Conservation (phyloP, 2,329 filamentous ascomycete species). For the Cadophora malorum region DNA sequence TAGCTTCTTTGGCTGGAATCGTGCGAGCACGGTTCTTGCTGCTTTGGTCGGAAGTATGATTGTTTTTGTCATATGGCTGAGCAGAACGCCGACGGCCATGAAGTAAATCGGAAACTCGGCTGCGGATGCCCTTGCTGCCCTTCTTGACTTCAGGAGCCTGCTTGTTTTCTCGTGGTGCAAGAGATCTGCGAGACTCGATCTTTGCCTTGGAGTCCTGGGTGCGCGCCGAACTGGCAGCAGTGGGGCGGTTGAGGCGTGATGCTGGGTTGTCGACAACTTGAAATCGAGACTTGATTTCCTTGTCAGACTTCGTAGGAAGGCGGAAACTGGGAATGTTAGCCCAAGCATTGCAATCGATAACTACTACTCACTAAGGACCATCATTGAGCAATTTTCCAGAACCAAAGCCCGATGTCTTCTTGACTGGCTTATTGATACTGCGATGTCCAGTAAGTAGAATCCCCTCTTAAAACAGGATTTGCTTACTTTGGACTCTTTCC, state of each 20-base stretch:
- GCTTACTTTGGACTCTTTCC: slow-evolving; percentile 14
- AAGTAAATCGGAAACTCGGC: slow-evolving; percentile 16
- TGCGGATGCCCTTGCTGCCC: slow-evolving; percentile 17
- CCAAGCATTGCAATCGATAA: background rate
- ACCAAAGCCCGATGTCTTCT: slow-evolving; percentile 1
- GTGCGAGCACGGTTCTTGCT: background rate
- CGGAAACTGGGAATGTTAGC: slow-evolving; percentile 2
- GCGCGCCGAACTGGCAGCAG: slow-evolving; percentile 6
- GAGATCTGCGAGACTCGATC: background rate
- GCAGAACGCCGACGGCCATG: slow-evolving; percentile 18
- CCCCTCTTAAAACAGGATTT: no score
- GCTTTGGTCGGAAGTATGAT: background rate
- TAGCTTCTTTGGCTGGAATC: background rate
- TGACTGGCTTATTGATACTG: background rate
- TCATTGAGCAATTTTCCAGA: background rate
- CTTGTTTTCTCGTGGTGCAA: background rate
- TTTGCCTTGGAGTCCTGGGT: slow-evolving; percentile 15
- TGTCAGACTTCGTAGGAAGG: background rate
- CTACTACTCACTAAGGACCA: slow-evolving; percentile 11
- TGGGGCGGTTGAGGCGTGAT: slow-evolving; percentile 5
- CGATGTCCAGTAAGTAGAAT: background rate
- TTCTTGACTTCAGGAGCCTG: slow-evolving; percentile 14
- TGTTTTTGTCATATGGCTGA: slow-evolving; percentile 4
- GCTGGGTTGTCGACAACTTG: background rate
- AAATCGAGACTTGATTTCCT: slow-evolving; percentile 12